Conservation (phyloP, 164 flowering plant species). For the Chimonanthus praecox region DNA sequence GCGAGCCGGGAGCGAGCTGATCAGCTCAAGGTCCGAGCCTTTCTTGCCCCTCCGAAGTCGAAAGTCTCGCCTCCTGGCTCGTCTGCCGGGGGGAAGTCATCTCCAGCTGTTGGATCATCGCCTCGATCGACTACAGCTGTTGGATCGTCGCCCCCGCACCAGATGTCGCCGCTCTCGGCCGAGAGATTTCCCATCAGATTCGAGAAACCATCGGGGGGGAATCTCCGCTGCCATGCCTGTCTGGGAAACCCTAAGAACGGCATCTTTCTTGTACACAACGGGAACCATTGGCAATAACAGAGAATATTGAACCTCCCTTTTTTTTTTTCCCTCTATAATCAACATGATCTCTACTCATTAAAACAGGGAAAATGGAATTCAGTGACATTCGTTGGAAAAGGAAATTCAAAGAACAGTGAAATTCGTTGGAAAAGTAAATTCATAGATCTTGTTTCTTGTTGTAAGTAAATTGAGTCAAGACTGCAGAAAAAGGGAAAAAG, state of each 20-base stretch:
- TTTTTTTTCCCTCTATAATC: too few species aligned
- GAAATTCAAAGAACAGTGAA: too few species aligned
- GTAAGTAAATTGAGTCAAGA: too few species aligned
- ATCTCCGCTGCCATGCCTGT: constrained; percentile 22
- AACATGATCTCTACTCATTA: background rate
- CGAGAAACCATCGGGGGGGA: constrained; percentile 28
- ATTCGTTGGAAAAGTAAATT: too few species aligned
- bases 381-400: too few species aligned
- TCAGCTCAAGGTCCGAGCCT: constrained; percentile 67
- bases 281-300: constrained; percentile 67
- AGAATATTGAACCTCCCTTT: background rate
- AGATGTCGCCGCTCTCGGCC: constrained; percentile 24
- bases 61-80: constrained; percentile 34
- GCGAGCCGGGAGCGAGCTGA: constrained; percentile 29
- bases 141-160: constrained; percentile 11
- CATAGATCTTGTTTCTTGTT: too few species aligned
- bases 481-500: too few species aligned
- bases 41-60: constrained; percentile 46
- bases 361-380: background rate
- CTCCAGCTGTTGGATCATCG: background rate
- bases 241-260: constrained; percentile 28
- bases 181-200: constrained; percentile 18
- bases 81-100: constrained; percentile 2
- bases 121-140: background rate
- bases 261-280: constrained; percentile 50